Percentiles rank a stretch among this genome's conserved stretches.
These are phyloP conservation scores for Melaleuca quinquenervia DNA, from an alignment of 345 rosid species.

Conservation along the genomic window DNA sequence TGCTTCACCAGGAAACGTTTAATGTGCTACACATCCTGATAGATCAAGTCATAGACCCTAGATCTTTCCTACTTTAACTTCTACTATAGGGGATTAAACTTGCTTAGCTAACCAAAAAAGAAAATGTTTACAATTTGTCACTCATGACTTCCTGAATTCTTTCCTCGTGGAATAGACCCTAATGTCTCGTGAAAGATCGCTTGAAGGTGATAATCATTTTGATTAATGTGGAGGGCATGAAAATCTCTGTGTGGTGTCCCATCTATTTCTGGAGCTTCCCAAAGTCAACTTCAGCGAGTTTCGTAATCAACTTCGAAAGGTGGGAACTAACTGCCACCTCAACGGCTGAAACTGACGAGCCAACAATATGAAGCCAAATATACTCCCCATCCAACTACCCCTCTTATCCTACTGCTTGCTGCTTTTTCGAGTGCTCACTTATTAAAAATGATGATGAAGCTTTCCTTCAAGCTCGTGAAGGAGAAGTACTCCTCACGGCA, in stretches of 20 bases:
- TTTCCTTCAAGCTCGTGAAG: neutral
- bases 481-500: neutral
- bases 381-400: neutral
- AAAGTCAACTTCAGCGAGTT: neutral
- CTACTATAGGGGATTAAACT: too few relatives aligned
- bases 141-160: too few relatives aligned
- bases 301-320: neutral
- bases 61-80: too few relatives aligned
- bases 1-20: neutral
- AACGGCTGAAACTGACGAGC: conserved; percentile 27
- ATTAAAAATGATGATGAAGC: neutral
- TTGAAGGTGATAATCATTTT: neutral
- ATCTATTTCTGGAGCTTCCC: conserved; percentile 7
- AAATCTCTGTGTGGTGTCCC: conserved; percentile 4
- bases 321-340: conserved; percentile 7
- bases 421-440: neutral
- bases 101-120: too few relatives aligned
- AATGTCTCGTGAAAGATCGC: neutral
- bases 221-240: neutral
- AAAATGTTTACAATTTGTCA: too few relatives aligned
- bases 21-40: too few relatives aligned
- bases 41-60: too few relatives aligned
- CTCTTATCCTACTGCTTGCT: neutral
- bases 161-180: neutral
- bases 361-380: conserved; percentile 10